A percentile compares a stretch with the other conserved stretches of the same genome.
phyloP scores from a whole-genome alignment of 192 early-diverging fungal species.

The Spinellus fusiger region DNA sequence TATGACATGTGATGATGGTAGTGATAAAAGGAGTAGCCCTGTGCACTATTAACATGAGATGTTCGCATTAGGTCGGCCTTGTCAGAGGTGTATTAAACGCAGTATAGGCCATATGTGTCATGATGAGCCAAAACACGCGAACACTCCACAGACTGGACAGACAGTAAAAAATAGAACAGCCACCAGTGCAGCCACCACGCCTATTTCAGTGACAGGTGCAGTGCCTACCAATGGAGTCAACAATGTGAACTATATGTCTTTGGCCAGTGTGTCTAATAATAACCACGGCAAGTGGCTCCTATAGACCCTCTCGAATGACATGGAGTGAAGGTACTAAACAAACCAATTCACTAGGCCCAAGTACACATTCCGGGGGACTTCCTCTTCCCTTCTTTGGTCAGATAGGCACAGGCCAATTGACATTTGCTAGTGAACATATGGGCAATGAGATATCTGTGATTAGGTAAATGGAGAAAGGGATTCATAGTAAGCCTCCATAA shows the following conservation, averaged over 20 bases:
- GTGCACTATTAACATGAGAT: too few relatives aligned
- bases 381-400: conserved; percentile 34
- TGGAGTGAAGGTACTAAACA: background rate
- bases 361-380: conserved; percentile 27
- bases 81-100: conserved; percentile 92
- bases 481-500: background rate
- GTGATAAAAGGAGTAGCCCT: background rate
- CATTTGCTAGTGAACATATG: conserved; percentile 72
- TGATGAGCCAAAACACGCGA: conserved; percentile 66
- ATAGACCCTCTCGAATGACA: too few relatives aligned
- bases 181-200: background rate
- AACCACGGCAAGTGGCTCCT: background rate
- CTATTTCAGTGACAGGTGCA: background rate
- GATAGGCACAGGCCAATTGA: conserved; percentile 46
- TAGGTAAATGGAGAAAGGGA: conserved; percentile 10
- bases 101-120: conserved; percentile 92
- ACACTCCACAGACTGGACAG: conserved; percentile 5
- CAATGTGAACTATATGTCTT: background rate
- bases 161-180: too few relatives aligned
- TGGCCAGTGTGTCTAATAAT: background rate
- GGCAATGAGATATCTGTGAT: conserved; percentile 80
- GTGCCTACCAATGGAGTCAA: background rate
- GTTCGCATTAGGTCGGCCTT: conserved; percentile 82
- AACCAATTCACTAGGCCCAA: background rate
- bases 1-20: conserved; percentile 92